phyloP scores from a whole-genome alignment of 2,329 filamentous ascomycete genomes.

The Ascochyta koolunga region DNA sequence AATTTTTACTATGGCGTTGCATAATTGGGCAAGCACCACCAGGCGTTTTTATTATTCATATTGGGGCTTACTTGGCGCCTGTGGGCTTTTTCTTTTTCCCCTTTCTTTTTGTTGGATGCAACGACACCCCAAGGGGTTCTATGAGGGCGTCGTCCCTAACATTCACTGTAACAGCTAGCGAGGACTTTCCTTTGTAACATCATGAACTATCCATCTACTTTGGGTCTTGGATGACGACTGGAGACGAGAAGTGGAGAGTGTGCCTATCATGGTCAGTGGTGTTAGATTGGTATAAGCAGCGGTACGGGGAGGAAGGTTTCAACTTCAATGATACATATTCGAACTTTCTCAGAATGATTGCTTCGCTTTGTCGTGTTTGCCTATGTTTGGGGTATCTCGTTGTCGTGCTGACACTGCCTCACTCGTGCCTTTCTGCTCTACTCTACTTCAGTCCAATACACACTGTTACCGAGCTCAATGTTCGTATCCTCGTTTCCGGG shows the following conservation, averaged over 20 bases:
- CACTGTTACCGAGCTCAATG: slow-evolving; percentile 41
- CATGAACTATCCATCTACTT: slow-evolving; percentile 14
- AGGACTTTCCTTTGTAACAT: slow-evolving; percentile 32
- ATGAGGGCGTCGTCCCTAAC: slow-evolving; percentile 4
- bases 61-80: not conserved
- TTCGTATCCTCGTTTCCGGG: slow-evolving; percentile 51
- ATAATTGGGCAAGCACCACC: slow-evolving; percentile 5
- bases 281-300: slow-evolving; percentile 1
- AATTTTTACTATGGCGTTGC: slow-evolving; percentile 4
- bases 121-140: not conserved
- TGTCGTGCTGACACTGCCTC: not conserved
- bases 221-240: slow-evolving; percentile 19
- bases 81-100: not conserved
- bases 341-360: slow-evolving; percentile 1
- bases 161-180: slow-evolving; percentile 28
- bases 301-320: slow-evolving; percentile 5
- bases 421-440: slow-evolving; percentile 2
- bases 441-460: slow-evolving; percentile 35
- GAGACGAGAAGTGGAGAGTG: not conserved
- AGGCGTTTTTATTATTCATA: not conserved
- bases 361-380: not conserved
- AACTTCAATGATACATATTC: slow-evolving; percentile 47
- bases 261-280: not conserved
- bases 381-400: slow-evolving; percentile 12
- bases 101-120: not conserved